Conservation (phyloP, 768 basidiomycete genomes). For the Collybiopsis confluens region DNA sequence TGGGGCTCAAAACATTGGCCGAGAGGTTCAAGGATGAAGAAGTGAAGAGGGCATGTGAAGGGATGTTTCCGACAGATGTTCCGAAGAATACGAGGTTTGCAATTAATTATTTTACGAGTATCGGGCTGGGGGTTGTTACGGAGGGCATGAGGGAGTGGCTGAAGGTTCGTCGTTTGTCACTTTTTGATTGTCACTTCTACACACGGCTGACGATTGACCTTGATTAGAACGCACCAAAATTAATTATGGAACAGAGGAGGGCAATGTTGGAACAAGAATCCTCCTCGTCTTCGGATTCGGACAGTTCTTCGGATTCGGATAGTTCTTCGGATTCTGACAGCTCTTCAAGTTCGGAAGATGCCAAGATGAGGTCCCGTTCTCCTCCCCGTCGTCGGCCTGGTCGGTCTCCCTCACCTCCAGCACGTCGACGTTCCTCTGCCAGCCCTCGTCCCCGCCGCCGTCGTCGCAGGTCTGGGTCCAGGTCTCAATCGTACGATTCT, state of each 20-base stretch:
- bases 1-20: constrained; percentile 84
- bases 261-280: constrained; percentile 76
- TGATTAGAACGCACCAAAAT: constrained; percentile 82
- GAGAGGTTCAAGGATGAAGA: constrained; percentile 90
- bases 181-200: background rate
- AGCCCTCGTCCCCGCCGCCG: constrained; percentile 25
- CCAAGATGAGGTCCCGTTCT: constrained; percentile 25
- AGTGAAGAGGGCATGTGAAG: constrained; percentile 62
- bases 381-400: too few relatives aligned
- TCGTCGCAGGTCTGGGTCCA: too few relatives aligned
- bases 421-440: constrained; percentile 23
- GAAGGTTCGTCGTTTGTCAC: constrained; percentile 52
- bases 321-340: constrained; percentile 30
- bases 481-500: constrained; percentile 4
- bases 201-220: constrained; percentile 9
- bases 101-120: constrained; percentile 97
- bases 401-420: constrained; percentile 33
- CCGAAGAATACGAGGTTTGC: constrained; percentile 96
- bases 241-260: constrained; percentile 93
- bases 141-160: constrained; percentile 97
- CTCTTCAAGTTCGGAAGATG: constrained; percentile 25
- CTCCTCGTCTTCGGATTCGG: constrained; percentile 30
- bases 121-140: constrained; percentile 85
- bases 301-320: constrained; percentile 29
- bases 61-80: constrained; percentile 94